Percentiles rank a stretch among this genome's conserved stretches.
Conservation (phyloP, 441 rosid genomes). For the Adansonia grandidieri region DNA sequence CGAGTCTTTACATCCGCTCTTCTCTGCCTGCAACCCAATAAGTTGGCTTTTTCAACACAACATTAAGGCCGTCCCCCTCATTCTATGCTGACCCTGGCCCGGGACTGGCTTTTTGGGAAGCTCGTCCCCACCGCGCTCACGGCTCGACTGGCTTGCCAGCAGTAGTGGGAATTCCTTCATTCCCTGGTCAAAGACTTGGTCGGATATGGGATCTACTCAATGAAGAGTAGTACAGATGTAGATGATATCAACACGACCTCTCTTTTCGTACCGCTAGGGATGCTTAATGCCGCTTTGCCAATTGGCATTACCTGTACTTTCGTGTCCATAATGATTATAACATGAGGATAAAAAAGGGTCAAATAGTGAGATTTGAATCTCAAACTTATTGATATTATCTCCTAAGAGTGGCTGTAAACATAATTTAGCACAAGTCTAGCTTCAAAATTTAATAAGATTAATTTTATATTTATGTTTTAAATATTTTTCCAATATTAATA, state of each 20-base stretch:
- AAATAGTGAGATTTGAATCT: no score
- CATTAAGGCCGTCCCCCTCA: slow-evolving; percentile 10
- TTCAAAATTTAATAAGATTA: no score
- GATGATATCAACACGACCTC: background rate
- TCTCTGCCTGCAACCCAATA: background rate
- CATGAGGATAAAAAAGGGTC: no score
- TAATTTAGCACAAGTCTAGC: no score
- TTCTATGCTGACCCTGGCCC: background rate
- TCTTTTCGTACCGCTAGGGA: no score
- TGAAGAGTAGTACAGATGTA: background rate
- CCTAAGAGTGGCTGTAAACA: no score
- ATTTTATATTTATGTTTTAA: no score
- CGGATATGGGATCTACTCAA: background rate
- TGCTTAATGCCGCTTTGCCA: no score
- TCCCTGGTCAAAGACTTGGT: slow-evolving; percentile 10
- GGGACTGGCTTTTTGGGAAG: background rate
- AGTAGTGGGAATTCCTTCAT: background rate
- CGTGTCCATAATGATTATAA: no score
- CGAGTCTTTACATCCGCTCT: background rate
- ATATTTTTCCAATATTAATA: no score
- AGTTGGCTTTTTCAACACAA: slow-evolving; percentile 18
- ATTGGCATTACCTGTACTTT: no score
- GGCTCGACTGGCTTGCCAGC: background rate
- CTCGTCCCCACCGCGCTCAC: background rate
- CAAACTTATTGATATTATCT: no score